Evolutionary conservation across 805 yeast genomes (phyloP).

Genomic region (Saturnispora sanitii): DNA sequence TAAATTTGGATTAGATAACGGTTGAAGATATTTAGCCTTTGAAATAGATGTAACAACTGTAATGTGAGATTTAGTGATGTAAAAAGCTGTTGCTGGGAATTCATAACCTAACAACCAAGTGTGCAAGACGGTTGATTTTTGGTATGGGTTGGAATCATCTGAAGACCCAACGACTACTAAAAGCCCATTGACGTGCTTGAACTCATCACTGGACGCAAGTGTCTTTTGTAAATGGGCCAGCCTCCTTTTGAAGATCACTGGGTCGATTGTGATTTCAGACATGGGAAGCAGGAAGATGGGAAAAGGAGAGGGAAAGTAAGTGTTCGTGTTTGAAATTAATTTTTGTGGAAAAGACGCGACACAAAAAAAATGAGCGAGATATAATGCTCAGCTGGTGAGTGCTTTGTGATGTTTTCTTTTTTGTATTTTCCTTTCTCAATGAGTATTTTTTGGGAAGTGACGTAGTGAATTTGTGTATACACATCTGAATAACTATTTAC

Average conservation of each 20-base stretch:
- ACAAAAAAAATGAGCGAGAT: too few relatives aligned
- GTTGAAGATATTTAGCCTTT: conserved; percentile 70
- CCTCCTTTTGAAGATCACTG: conserved; percentile 42
- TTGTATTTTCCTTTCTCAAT: too few relatives aligned
- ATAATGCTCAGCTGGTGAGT: too few relatives aligned
- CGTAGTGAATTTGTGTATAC: too few relatives aligned
- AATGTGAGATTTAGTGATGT: conserved; percentile 48
- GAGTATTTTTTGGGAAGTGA: too few relatives aligned
- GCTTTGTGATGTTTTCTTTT: too few relatives aligned
- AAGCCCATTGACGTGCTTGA: conserved; percentile 39
- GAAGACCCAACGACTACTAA: conserved; percentile 74
- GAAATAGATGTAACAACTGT: conserved; percentile 70
- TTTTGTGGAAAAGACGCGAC: neutral
- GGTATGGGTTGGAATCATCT: conserved; percentile 83
- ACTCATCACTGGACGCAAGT: conserved; percentile 23
- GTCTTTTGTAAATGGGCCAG: conserved; percentile 34
- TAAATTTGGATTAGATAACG: conserved; percentile 33
- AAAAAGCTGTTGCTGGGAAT: conserved; percentile 82
- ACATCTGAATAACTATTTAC: too few relatives aligned
- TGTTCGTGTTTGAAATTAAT: neutral
- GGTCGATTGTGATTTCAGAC: conserved; percentile 53
- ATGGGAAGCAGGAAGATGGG: conserved; percentile 15
- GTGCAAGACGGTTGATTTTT: conserved; percentile 77
- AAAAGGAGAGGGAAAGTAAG: neutral
- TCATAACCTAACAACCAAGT: conserved; percentile 92